Evolutionary conservation across 495 filamentous ascomycete genomes (phyloP), one percentile per base, ranked within the genome.

Genomic region (Jackrogersella minutella): DNA sequence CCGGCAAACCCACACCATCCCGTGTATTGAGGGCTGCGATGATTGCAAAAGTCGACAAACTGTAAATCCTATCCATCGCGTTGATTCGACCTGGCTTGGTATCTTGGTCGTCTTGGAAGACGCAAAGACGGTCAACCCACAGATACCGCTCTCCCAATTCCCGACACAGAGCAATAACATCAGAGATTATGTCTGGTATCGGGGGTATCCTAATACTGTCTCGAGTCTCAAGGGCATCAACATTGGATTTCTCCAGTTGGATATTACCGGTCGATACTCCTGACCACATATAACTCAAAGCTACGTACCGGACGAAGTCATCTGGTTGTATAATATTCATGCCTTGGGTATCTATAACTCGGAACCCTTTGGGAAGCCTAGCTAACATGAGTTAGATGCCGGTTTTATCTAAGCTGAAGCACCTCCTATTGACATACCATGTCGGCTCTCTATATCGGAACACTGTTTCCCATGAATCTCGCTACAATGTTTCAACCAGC

Each of bases 261-360:
- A 30, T 28, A 47, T 47, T n/a, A 3, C 14, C 9, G 2, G 10
- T 16, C 5, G 21, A 8, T 14, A 5, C 44, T 13, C 10, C 22
- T 30, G 21, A n/a, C 44, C 22, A 47, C 44, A 47, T 47, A 30
- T 47, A 47, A 30, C 44, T 47, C 22, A 47, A 16, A 5, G 44
- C 44, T 11, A 49, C 44, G 5, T 49, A 49, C 2, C 44, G 44
- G 9, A 49, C 22, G 24, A 31, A 49, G 21, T 14, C 13, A 2
- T 17, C 5, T 4, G 5, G 44, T n/a, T 49, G 5, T 9, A 9
- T 9, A 26, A 49, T 49, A 5, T 31, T 49, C 24, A 30, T 49
- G 2, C 17, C 44, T 2, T 49, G 44, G 5, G 44, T 49, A 17
- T 49, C 44, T 6, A 49, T 31, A 3, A 49, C 44, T 16, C 44